Conservation (phyloP, 306 rosid species). For the Trichosanthes cucumerina region DNA sequence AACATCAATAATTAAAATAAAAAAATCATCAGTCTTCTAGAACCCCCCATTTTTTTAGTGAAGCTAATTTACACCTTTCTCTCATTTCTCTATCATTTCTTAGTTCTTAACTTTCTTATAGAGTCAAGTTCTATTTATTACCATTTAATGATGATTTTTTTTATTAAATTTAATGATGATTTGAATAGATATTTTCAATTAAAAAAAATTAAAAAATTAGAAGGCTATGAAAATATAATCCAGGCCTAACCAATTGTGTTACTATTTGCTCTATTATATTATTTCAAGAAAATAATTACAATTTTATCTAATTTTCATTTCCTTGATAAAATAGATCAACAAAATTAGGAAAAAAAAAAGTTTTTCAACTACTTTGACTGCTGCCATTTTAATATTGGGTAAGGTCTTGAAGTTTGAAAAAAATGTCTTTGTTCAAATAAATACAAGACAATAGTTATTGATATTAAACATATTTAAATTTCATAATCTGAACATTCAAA, state of each 20-base stretch:
- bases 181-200: not conserved
- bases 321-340: not conserved
- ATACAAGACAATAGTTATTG: not conserved
- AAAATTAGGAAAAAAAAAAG: not conserved
- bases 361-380: not conserved
- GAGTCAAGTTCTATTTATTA: not conserved
- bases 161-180: not conserved
- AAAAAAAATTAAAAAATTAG: too few relatives aligned
- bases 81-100: not conserved
- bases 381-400: not conserved
- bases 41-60: not conserved
- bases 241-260: too few relatives aligned
- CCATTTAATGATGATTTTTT: not conserved
- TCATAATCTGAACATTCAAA: not conserved
- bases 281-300: too few relatives aligned
- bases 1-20: not conserved
- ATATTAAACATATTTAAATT: not conserved
- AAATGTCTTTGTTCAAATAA: not conserved
- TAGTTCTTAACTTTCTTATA: not conserved
- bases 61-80: not conserved
- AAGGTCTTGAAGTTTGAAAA: not conserved
- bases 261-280: too few relatives aligned
- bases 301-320: too few relatives aligned
- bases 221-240: too few relatives aligned
- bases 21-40: not conserved